phyloP scores from a whole-genome alignment of 805 yeast species.

The Wickerhamomyces chaumierensis region DNA sequence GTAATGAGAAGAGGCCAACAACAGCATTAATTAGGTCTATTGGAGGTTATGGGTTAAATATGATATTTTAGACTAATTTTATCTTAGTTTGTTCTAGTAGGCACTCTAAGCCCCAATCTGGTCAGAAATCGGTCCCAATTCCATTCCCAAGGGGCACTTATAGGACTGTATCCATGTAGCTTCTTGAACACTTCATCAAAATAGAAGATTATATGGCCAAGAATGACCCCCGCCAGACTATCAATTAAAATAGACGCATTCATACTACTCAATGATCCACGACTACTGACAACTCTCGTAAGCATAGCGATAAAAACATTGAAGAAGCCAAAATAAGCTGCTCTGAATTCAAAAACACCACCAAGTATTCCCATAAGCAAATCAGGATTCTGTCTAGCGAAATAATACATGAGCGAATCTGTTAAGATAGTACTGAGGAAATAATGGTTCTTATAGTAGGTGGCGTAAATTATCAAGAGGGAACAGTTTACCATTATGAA shows the following conservation, averaged over 20 bases:
- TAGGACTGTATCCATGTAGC: conserved; percentile 12
- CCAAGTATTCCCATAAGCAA: conserved; percentile 2
- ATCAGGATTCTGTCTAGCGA: conserved; percentile 13
- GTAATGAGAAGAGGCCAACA: conserved; percentile 34
- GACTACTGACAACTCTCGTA: neutral
- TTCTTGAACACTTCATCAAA: conserved; percentile 11
- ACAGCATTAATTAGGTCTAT: neutral
- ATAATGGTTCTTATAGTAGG: conserved; percentile 1
- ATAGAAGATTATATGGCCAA: conserved; percentile 15
- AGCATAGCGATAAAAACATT: conserved; percentile 1
- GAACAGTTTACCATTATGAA: conserved; percentile 5
- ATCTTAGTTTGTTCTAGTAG: too few species aligned
- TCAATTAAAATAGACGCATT: neutral
- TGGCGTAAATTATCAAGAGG: conserved; percentile 4
- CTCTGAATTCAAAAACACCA: conserved; percentile 8
- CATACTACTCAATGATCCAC: too few species aligned
- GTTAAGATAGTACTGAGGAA: conserved; percentile 5
- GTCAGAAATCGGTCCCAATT: conserved; percentile 1
- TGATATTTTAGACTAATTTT: too few species aligned
- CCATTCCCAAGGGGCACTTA: conserved; percentile 14
- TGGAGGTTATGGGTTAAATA: too few species aligned
- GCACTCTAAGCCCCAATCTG: too few species aligned
- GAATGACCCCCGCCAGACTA: conserved; percentile 5
- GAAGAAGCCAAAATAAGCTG: conserved; percentile 9
- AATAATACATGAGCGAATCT: conserved; percentile 9